phyloP scores from a whole-genome alignment of 345 rosid species.

The Brassica rapa region DNA sequence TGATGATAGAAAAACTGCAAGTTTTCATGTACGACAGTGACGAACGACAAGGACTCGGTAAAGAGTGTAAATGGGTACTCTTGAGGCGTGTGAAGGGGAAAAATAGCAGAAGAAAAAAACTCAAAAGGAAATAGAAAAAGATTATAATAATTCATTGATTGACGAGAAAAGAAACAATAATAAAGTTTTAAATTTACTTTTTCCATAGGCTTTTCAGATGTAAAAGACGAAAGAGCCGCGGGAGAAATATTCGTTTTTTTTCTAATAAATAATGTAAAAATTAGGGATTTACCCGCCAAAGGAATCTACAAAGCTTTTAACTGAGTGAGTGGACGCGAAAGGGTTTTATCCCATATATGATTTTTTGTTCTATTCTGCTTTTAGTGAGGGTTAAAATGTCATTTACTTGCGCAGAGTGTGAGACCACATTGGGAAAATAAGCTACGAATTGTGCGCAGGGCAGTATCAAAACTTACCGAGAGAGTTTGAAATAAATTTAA shows the following conservation, averaged over 20 bases:
- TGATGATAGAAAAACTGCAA: not conserved
- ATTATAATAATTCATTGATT: not conserved
- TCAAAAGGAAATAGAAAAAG: not conserved
- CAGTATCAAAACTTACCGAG: not conserved
- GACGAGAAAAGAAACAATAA: constrained; percentile 15
- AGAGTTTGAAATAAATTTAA: not conserved
- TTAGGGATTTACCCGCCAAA: constrained; percentile 63
- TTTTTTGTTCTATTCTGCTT: not conserved
- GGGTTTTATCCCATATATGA: constrained; percentile 47
- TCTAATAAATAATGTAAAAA: not conserved
- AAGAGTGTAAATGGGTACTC: not conserved
- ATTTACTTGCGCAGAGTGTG: not conserved
- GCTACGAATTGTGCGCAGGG: not conserved
- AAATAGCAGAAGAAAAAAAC: constrained; percentile 2
- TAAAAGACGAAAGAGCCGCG: constrained; percentile 35
- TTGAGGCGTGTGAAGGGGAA: constrained; percentile 39
- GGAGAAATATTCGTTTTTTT: constrained; percentile 38
- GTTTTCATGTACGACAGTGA: constrained; percentile 41
- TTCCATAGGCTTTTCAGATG: constrained; percentile 42
- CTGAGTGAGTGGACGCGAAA: constrained; percentile 51
- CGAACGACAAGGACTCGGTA: constrained; percentile 38
- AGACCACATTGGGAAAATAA: constrained; percentile 20
- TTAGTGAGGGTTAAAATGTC: constrained; percentile 21
- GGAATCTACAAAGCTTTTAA: constrained; percentile 8
- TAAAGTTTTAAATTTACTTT: not conserved